Evolutionary conservation across 768 basidiomycete species (phyloP).

Genomic region (Mycena kentingensis): DNA sequence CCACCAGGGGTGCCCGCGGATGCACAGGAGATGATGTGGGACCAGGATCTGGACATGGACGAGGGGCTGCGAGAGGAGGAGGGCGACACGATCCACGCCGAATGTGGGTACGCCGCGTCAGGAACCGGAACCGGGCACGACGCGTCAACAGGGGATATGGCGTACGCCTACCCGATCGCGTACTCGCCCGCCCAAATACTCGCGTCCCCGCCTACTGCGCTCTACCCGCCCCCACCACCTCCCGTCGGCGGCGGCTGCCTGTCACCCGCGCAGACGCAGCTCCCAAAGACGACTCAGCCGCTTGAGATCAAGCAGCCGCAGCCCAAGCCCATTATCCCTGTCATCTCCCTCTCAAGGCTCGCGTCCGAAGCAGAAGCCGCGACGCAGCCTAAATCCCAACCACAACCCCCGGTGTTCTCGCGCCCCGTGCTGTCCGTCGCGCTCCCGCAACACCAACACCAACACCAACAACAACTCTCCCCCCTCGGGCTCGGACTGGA

Average conservation of each 20-base stretch:
- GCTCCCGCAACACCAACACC: neutral
- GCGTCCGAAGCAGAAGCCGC: constrained; percentile 2
- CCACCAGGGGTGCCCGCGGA: too few relatives aligned
- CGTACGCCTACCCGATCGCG: neutral
- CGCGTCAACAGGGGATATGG: too few relatives aligned
- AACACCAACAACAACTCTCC: neutral
- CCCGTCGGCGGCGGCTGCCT: too few relatives aligned
- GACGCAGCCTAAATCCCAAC: neutral
- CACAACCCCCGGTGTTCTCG: neutral
- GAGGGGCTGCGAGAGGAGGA: neutral
- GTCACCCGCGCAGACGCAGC: constrained; percentile 11
- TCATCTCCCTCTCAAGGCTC: constrained; percentile 20
- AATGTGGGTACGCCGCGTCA: neutral
- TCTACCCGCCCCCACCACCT: constrained; percentile 1
- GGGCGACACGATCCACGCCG: neutral
- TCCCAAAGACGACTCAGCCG: constrained; percentile 12
- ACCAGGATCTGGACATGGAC: neutral
- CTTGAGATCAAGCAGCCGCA: constrained; percentile 22
- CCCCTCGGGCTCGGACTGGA: neutral
- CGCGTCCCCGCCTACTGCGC: neutral
- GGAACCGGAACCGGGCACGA: too few relatives aligned
- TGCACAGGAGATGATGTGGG: too few relatives aligned
- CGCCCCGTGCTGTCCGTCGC: neutral
- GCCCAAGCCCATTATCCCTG: constrained; percentile 20
- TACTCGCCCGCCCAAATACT: constrained; percentile 7